Base-by-base conservation (phyloP, 805 yeast genomes). In the Nakazawaea ambrosiae region DNA sequence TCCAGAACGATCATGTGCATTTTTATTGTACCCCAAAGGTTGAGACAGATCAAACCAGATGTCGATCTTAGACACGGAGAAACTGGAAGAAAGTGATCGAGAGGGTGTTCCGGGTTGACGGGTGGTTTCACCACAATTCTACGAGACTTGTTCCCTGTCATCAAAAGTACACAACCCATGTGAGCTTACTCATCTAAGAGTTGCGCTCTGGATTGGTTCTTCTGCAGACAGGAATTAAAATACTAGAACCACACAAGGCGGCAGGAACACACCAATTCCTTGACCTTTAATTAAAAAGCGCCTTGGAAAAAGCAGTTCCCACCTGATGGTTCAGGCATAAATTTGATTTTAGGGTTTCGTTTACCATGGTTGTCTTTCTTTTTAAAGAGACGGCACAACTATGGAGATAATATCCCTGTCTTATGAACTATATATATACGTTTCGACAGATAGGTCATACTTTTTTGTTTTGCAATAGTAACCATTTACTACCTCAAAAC, bases 291-390 rank as follows among this genome's bases (percentile, higher is more conserved):
- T 37, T 37, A 32, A 37, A 32, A 33, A 32, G 33, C 36, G 40
- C 30, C 30, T 22, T 29, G 33, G 20, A 15, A 23, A 17, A 20
- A 26, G 8, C 15, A 14, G n/a, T 14, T 10, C 10, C 10, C 11
- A 28, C 31, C 31, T 15, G 14, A 26, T 9, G 12, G n/a, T 9
- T 16, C 20, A 19, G 16, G 24, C 7, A 7, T 10, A 8, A 17
- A 7, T 28, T 51, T 34, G 33, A 43, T 73, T 40, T 73, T 34
- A 55, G 78, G 77, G 76, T 56, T 54, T 70, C 73, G 78, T 73
- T 73, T 73, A 73, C 75, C 75, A 63, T 58, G 49, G 50, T 54
- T 57, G 58, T 51, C 66, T 57, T 11, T 26, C 24, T 22, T 7
- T 22, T 22, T 8, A 10, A 32, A 16, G 43, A 25, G 34, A 41